These are phyloP conservation scores for Zalerion maritima DNA, from an alignment of 495 filamentous ascomycete genomes.

Conservation along the genomic window DNA sequence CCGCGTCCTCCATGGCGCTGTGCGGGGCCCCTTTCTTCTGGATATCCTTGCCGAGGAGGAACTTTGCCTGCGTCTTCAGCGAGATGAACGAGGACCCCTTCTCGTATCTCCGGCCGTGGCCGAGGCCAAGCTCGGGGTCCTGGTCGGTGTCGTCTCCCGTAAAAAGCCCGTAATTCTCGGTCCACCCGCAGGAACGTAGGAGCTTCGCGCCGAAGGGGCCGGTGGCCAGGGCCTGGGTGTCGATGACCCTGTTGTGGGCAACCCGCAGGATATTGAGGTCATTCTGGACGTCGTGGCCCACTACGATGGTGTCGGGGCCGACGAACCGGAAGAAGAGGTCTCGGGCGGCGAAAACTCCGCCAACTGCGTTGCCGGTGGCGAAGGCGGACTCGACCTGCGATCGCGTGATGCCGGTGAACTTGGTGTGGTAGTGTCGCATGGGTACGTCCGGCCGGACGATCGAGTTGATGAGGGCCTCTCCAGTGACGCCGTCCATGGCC, in stretches of 20 bases:
- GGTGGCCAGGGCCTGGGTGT: slow-evolving; percentile 14
- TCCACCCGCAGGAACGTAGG: too few relatives aligned
- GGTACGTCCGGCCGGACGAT: slow-evolving; percentile 23
- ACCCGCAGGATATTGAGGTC: slow-evolving; percentile 17
- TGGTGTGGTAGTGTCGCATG: slow-evolving; percentile 26
- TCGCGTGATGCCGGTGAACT: slow-evolving; percentile 21
- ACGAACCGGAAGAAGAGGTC: slow-evolving; percentile 19
- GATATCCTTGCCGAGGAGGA: slow-evolving; percentile 17
- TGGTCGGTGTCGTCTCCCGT: too few relatives aligned
- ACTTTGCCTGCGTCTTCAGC: slow-evolving; percentile 16
- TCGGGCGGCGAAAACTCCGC: slow-evolving; percentile 19
- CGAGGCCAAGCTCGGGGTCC: too few relatives aligned
- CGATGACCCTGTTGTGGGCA: slow-evolving; percentile 15
- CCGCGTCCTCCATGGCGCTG: slow-evolving; percentile 28
- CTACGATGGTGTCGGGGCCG: slow-evolving; percentile 20
- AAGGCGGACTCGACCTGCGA: slow-evolving; percentile 5
- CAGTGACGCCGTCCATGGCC: slow-evolving; percentile 29
- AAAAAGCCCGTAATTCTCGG: too few relatives aligned
- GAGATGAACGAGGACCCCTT: slow-evolving; percentile 6
- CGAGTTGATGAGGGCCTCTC: slow-evolving; percentile 25
- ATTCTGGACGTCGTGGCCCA: slow-evolving; percentile 14
- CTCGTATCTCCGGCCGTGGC: too few relatives aligned
- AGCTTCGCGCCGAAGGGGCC: slow-evolving; percentile 13
- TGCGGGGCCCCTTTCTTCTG: slow-evolving; percentile 13
- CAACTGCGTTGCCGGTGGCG: slow-evolving; percentile 5